These are phyloP conservation scores for Xanthoparmelia taractica DNA, from an alignment of 495 filamentous ascomycete genomes.

Conservation along the genomic window DNA sequence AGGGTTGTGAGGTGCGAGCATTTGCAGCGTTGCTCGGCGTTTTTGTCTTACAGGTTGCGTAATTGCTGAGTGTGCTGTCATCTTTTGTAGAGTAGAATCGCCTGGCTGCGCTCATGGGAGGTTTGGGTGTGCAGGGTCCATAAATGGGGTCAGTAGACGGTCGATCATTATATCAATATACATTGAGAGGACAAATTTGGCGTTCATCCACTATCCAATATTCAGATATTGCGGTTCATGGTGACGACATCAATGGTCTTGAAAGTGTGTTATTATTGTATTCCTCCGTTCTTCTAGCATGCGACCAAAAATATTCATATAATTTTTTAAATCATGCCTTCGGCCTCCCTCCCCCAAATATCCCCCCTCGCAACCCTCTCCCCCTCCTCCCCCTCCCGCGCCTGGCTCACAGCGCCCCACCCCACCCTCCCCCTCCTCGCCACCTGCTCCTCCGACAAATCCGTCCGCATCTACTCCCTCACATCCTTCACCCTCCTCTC, in stretches of 20 bases:
- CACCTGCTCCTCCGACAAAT: constrained; percentile 77
- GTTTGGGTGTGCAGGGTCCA: neutral
- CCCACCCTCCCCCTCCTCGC: constrained; percentile 81
- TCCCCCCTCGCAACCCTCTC: constrained; percentile 43
- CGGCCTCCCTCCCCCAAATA: constrained; percentile 13
- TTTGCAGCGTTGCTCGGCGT: neutral
- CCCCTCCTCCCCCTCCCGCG: constrained; percentile 64
- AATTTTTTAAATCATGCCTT: no score
- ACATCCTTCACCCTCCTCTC: constrained; percentile 68
- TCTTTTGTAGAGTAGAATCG: neutral
- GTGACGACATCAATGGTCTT: constrained; percentile 1
- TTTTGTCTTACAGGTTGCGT: neutral
- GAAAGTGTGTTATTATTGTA: neutral
- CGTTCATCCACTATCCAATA: neutral
- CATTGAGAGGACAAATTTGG: neutral
- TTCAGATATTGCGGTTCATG: neutral
- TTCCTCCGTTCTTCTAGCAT: neutral
- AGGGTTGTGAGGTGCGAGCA: neutral
- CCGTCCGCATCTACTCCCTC: constrained; percentile 81
- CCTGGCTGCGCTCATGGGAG: neutral
- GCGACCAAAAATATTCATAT: no score
- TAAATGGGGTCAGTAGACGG: neutral
- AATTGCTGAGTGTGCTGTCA: neutral
- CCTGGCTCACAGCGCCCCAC: constrained; percentile 80
- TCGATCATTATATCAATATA: neutral